Conservation (phyloP, 2,329 filamentous ascomycete species). For the Colletotrichum trifolii region DNA sequence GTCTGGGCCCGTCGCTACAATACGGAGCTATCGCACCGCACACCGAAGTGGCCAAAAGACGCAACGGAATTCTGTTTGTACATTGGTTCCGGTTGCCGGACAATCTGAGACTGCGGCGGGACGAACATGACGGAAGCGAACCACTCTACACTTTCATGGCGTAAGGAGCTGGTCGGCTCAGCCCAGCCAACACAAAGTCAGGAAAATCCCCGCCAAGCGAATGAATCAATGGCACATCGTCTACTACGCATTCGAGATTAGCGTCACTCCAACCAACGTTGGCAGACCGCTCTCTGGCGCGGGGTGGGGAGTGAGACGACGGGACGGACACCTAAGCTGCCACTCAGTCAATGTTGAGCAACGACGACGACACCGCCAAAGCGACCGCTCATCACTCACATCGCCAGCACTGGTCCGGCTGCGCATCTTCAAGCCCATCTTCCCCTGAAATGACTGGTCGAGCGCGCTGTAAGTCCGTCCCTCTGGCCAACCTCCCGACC, state of each 20-base stretch:
- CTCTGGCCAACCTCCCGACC: slow-evolving; percentile 19
- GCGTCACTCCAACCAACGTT: slow-evolving; percentile 13
- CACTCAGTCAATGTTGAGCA: too few species aligned
- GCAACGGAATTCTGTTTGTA: background rate
- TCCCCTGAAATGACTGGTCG: slow-evolving; percentile 11
- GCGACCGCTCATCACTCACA: background rate
- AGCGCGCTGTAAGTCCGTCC: slow-evolving; percentile 17
- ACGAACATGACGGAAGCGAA: slow-evolving; percentile 3
- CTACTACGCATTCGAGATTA: background rate
- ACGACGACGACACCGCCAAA: background rate
- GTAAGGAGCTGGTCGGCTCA: background rate
- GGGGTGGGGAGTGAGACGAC: background rate
- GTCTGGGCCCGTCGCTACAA: too few species aligned
- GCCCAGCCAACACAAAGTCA: slow-evolving; percentile 8
- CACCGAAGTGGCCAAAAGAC: background rate
- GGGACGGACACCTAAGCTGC: too few species aligned
- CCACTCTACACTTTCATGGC: slow-evolving; percentile 2
- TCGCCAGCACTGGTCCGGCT: background rate
- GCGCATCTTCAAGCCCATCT: background rate
- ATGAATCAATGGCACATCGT: slow-evolving; percentile 4
- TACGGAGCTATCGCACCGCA: too few species aligned
- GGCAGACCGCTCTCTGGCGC: slow-evolving; percentile 19
- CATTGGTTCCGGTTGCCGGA: slow-evolving; percentile 4
- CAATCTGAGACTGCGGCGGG: slow-evolving; percentile 21
- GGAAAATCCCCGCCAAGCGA: slow-evolving; percentile 6